These are phyloP conservation scores for Acaromyces ingoldii DNA, from an alignment of 1,284 basidiomycete species.

Conservation along the genomic window DNA sequence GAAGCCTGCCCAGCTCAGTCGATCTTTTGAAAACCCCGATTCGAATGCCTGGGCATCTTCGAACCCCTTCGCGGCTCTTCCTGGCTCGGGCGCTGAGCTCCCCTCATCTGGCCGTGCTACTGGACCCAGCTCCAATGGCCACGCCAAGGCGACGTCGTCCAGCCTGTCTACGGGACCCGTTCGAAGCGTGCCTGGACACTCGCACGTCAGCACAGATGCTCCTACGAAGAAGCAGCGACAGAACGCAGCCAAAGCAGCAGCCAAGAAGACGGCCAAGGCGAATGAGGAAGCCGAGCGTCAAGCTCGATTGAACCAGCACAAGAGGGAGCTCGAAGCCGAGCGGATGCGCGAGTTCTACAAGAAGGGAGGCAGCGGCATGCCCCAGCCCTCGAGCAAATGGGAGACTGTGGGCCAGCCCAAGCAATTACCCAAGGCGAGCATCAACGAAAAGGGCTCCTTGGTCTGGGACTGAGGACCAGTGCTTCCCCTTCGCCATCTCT, in stretches of 20 bases:
- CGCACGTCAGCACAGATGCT: too few relatives aligned
- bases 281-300: background rate
- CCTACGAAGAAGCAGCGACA: constrained; percentile 2
- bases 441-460: constrained; percentile 1
- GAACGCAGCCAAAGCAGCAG: background rate
- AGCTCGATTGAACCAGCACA: background rate
- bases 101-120: background rate
- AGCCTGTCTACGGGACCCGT: background rate
- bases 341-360: background rate
- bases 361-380: background rate
- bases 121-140: background rate
- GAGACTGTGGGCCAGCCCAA: background rate
- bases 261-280: background rate
- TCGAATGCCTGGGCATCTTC: constrained; percentile 3
- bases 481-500: too few relatives aligned
- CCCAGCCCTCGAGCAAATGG: background rate
- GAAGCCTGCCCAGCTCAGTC: background rate
- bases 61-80: background rate
- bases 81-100: background rate
- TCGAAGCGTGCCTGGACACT: background rate
- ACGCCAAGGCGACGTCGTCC: background rate
- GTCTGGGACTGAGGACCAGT: background rate
- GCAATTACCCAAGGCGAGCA: background rate
- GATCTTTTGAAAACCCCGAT: background rate
- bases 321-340: constrained; percentile 1